Evolutionary conservation across 352 stramenopile species (phyloP).

Genomic region (Pythium rhizo-oryzae): DNA sequence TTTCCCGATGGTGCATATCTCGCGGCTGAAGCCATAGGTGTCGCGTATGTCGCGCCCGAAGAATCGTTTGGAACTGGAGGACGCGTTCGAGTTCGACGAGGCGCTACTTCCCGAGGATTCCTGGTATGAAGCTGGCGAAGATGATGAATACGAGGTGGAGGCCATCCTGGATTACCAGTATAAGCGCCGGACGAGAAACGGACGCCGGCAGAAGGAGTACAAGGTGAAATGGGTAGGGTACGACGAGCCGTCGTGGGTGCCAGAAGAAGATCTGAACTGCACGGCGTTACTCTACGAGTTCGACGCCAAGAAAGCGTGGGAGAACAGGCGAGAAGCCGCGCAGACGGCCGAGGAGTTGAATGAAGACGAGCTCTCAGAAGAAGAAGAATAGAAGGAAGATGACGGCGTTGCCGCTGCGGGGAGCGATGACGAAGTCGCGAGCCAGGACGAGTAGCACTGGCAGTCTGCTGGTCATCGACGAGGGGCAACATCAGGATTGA

Average conservation of each 20-base stretch:
- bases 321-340: too few species aligned
- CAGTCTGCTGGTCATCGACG: too few species aligned
- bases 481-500: too few species aligned
- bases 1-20: slow-evolving; percentile 11
- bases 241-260: background rate
- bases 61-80: background rate
- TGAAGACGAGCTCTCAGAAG: background rate
- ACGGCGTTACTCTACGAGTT: slow-evolving; percentile 20
- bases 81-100: slow-evolving; percentile 9
- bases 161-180: slow-evolving; percentile 9
- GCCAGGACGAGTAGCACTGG: too few species aligned
- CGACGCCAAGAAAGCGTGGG: too few species aligned
- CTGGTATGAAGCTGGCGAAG: background rate
- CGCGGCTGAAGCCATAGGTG: slow-evolving; percentile 19
- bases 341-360: slow-evolving; percentile 12
- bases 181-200: slow-evolving; percentile 11
- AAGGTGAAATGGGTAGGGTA: slow-evolving; percentile 27
- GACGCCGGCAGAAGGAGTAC: slow-evolving; percentile 26
- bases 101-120: slow-evolving; percentile 19
- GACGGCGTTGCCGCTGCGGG: background rate
- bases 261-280: slow-evolving; percentile 23
- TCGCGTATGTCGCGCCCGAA: background rate
- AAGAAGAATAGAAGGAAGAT: slow-evolving; percentile 7
- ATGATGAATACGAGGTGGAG: slow-evolving; percentile 25
- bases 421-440: too few species aligned